Evolutionary conservation across 495 filamentous ascomycete genomes (phyloP), one percentile per base, ranked within the genome.

Genomic region (Penicillium chermesinum): DNA sequence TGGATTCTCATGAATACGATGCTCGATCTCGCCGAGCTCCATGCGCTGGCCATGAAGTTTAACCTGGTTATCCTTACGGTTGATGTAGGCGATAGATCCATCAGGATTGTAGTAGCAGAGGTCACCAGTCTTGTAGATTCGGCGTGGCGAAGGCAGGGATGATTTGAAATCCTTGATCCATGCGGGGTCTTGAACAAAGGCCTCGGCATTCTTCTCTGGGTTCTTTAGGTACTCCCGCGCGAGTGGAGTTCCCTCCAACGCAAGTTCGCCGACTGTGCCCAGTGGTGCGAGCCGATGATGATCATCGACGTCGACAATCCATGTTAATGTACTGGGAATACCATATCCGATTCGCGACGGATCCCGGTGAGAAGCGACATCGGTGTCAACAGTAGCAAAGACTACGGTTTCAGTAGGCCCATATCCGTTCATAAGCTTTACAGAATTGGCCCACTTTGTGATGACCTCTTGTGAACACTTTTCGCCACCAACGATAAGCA

Each of bases 31-130:
- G 14, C 74, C 77, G 6, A 86, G 65, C 53, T 87, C 84, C 58
- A 87, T 79, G 12, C 84, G 71, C 49, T 85, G 83, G 4, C 84
- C 84, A n/a, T 78, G 73, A 0, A 87, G 59, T 54, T 87, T 87
- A 18, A 84, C 79, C 54, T 85, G 82, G 41, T 79, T 72, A 44
- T 87, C 84, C 44, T 81, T 80, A 4, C 84, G 75, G 22, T 82
- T 81, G 12, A 86, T 60, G 48, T 67, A 76, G 22, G 63, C 56
- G 17, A 83, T 61, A 0, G 69, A 71, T 1, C 80, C 79, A 50
- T 81, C 74, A 2, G 67, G 58, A 43, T 74, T 73, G 57, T 81
- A 82, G 30, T 68, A 69, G 14, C 69, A 76, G 13, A 81, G 66
- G 52, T 79, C 73, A 13, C 76, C 75, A 13, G 77, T 74, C 50